Base-by-base conservation (phyloP, 257 asterid genomes). In the Handroanthus guayacan region DNA sequence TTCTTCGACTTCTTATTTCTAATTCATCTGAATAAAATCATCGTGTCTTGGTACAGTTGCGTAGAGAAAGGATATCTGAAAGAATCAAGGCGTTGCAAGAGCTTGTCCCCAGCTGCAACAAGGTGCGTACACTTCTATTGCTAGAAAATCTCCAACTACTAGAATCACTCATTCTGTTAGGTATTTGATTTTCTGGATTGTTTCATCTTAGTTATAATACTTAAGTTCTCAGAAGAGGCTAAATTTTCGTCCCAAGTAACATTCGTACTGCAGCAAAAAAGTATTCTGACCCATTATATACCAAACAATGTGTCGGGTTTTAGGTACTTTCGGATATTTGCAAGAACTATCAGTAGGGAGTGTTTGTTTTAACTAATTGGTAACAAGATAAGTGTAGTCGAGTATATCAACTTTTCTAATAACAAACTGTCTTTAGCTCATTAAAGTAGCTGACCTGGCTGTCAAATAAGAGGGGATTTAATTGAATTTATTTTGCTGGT, bases 31-130 rank as follows among this genome's bases (percentile, higher is more conserved):
- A 31, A 68, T 63, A 58, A 79, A 80, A 48, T 69, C 56, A 31
- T 63, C 44, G 37, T 54, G 62, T 83, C 60, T 82, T 55, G 57
- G 75, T 78, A 57, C 91, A 92, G 97, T 78, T 90, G 81, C 96
- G 97, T 37, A 82, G 97, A 77, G 97, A 90, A 82, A 86, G 97
- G 81, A 92, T 92, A 84, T 90, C 97, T 1, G 97, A 92, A 77
- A 88, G 95, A 83, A 92, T 90, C 60, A 92, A 89, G 89, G 97
- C 97, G 61, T 83, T 92, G 94, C 97, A 92, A 80, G 95, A 92
- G 82, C 88, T 92, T 64, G 97, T 92, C 79, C 97, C 97, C 75
- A 89, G 97, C 90, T 90, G 97, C 84, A 92, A 87, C 84, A 92
- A 92, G 95, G 97, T 92, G 58, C 72, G 87, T 70, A 3, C 41